These are phyloP conservation scores for Globisporangium paroecandrum DNA, from an alignment of 352 stramenopile genomes.

Conservation along the genomic window DNA sequence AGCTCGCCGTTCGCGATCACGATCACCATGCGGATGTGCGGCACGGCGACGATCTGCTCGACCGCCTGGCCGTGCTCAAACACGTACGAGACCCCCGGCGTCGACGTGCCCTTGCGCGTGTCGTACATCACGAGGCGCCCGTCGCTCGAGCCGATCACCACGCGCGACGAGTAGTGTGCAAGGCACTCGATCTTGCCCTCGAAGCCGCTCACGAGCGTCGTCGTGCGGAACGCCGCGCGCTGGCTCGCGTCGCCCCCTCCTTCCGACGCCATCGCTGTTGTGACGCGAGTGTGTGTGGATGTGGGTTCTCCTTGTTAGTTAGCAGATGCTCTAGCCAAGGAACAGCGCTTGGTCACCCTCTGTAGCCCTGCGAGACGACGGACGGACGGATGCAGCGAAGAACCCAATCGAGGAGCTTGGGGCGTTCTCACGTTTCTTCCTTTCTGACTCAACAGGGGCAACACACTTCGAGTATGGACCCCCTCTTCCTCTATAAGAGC, in stretches of 20 bases:
- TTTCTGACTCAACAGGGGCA: background rate
- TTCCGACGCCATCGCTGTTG: constrained; percentile 17
- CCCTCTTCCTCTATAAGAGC: background rate
- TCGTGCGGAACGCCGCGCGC: constrained; percentile 77
- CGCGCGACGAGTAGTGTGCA: constrained; percentile 84
- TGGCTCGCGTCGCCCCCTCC: constrained; percentile 22
- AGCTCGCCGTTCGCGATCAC: constrained; percentile 75
- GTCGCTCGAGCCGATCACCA: constrained; percentile 78
- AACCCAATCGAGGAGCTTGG: background rate
- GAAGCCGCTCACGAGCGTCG: constrained; percentile 67
- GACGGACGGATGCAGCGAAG: background rate
- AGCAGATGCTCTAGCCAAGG: background rate
- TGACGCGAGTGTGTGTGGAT: background rate
- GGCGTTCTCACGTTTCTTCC: constrained; percentile 11
- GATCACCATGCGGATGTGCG: constrained; percentile 86
- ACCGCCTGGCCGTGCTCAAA: constrained; percentile 72
- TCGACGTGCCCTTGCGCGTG: constrained; percentile 76
- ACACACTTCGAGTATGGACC: background rate
- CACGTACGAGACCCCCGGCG: constrained; percentile 52
- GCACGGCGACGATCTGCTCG: constrained; percentile 79
- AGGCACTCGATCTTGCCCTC: constrained; percentile 82
- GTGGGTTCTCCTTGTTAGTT: background rate
- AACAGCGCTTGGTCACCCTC: background rate
- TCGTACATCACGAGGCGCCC: constrained; percentile 85
- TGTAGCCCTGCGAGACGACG: background rate